A percentile compares a stretch with the other conserved stretches of the same genome.
Evolutionary conservation across 2,329 filamentous ascomycete species (phyloP).

Genomic region (Alternaria arborescens): DNA sequence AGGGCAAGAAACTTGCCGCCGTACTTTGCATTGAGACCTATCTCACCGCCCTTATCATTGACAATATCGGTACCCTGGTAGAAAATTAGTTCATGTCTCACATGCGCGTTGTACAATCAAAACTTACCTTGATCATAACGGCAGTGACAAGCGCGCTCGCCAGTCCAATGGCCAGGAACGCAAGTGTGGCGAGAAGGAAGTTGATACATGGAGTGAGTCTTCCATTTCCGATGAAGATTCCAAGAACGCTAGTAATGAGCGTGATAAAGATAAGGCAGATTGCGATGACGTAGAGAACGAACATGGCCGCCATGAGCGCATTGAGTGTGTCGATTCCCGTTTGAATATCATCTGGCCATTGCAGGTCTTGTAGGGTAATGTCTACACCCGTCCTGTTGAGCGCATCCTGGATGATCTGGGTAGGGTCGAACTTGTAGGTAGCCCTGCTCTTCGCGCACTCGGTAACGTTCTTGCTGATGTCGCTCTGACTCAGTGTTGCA

Average conservation of each 20-base stretch:
- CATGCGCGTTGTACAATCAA: neutral
- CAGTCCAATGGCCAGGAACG: conserved; percentile 69
- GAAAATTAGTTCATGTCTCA: neutral
- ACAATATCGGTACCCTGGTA: conserved; percentile 59
- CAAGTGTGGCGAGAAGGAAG: conserved; percentile 59
- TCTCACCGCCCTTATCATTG: conserved; percentile 61
- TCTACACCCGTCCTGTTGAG: conserved; percentile 55
- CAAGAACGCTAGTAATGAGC: conserved; percentile 57
- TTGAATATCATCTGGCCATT: conserved; percentile 66
- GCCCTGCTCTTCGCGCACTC: conserved; percentile 63
- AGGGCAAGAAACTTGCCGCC: conserved; percentile 66
- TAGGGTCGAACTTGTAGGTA: conserved; percentile 67
- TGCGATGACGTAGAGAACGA: conserved; percentile 67
- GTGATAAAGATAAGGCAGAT: conserved; percentile 62
- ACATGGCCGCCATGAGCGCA: conserved; percentile 61
- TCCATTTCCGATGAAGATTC: conserved; percentile 55
- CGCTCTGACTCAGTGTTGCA: conserved; percentile 50
- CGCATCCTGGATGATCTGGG: conserved; percentile 58
- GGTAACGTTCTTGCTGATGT: conserved; percentile 62
- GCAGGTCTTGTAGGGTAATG: conserved; percentile 61
- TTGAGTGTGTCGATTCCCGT: conserved; percentile 62
- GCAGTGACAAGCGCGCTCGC: conserved; percentile 79
- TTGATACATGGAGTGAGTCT: conserved; percentile 60
- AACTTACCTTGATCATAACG: conserved; percentile 57
- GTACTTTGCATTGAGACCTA: conserved; percentile 60